Evolutionary conservation across 345 rosid genomes (phyloP).

Genomic region (Triadica sebifera): DNA sequence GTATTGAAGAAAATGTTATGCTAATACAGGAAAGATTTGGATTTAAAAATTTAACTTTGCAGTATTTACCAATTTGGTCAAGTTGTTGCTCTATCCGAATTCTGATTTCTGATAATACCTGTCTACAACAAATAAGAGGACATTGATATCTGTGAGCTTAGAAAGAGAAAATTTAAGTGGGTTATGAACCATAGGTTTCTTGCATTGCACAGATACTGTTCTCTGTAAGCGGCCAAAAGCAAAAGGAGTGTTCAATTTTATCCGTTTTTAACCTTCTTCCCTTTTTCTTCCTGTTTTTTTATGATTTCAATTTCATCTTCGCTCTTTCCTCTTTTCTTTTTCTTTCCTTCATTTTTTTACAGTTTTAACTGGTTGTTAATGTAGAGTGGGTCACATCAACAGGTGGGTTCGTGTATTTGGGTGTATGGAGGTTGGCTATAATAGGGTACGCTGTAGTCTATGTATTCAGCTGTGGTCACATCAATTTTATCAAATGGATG

Average conservation of each 20-base stretch:
- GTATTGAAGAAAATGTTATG: slow-evolving; percentile 14
- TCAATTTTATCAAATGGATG: slow-evolving; percentile 29
- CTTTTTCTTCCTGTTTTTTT: no score
- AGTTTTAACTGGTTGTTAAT: slow-evolving; percentile 74
- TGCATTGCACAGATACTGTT: slow-evolving; percentile 28
- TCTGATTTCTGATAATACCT: slow-evolving; percentile 10
- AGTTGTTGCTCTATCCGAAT: slow-evolving; percentile 7
- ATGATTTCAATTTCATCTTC: background rate
- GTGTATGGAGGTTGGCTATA: slow-evolving; percentile 18
- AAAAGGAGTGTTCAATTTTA: slow-evolving; percentile 16
- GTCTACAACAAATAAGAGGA: slow-evolving; percentile 21
- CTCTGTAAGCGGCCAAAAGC: slow-evolving; percentile 5
- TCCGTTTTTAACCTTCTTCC: background rate
- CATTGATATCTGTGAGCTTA: slow-evolving; percentile 39
- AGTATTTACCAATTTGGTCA: slow-evolving; percentile 25
- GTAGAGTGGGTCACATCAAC: slow-evolving; percentile 98
- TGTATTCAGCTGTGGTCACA: slow-evolving; percentile 52
- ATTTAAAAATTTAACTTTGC: slow-evolving; percentile 25
- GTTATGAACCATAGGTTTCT: slow-evolving; percentile 33
- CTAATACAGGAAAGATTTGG: slow-evolving; percentile 25
- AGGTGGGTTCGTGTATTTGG: slow-evolving; percentile 45
- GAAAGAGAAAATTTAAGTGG: background rate
- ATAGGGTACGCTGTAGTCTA: slow-evolving; percentile 51
- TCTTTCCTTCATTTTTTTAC: slow-evolving; percentile 26
- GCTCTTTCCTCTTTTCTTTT: background rate